Base-by-base conservation (phyloP, 768 basidiomycete species). In the Boletus rubropictus region DNA sequence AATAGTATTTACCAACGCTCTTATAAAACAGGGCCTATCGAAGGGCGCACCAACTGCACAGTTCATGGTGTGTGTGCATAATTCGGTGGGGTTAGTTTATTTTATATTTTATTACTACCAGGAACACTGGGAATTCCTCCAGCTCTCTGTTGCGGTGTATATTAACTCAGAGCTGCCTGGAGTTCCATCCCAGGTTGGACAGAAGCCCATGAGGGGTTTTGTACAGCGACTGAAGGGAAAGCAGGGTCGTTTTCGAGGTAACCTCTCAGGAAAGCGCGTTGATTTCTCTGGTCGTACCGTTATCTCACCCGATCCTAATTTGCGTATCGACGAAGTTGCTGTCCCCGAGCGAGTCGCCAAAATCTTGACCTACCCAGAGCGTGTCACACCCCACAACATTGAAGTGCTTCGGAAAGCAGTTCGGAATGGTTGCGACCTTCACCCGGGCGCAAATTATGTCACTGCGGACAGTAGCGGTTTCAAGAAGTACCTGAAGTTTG, bases 121-220 rank as follows among this genome's bases (percentile, higher is more conserved):
- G 91, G 94, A 93, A 78, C 85, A 95, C 80, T 99, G 96, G 96
- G 96, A 98, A 58, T 92, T 95, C 54, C 75, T 99, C 1, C 92
- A 96, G 59, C 76, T 94, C 40, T 86, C 86, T 14, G 90, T 98
- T 21, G 96, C 96, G 0, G 86, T 98, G 79, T 99, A 98, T 66
- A 86, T 99, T 72, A 98, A 98, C 70, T 95, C 95, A 2, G 94
- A 97, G 63, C 74, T 92, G 11, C 96, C 96, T 12, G 96, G 96
- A 35, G 83, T 98, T 10, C 87, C 87, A 1, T 82, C 86, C 3
- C 84, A 88, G 64, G 78, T 81, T 61, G 89, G 88, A 35, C 84
- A 89, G 64, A 96, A 96, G 59, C 95, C 96, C 8, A 95, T 96
- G 57, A 84, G 96, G 45, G 96, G 96, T 14, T 95, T 98, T 63